Conservation (phyloP, 495 filamentous ascomycete genomes). For the Staphylotrichum tortipilum region DNA sequence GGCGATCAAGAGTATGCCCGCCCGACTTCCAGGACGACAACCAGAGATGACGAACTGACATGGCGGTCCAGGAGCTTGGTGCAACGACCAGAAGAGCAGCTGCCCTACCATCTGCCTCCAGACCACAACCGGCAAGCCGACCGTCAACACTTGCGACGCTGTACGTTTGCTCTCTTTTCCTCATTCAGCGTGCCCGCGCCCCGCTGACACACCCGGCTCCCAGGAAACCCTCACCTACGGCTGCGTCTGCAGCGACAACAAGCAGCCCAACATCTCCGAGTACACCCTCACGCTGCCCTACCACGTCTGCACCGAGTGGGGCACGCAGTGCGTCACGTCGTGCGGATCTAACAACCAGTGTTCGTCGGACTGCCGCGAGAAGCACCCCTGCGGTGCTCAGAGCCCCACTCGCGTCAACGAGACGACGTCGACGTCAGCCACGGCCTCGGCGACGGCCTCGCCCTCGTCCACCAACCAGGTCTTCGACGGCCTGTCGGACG, state of each 20-base stretch:
- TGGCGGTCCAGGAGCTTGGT: constrained; percentile 54
- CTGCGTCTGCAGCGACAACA: constrained; percentile 69
- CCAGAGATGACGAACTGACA: background rate
- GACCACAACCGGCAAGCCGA: constrained; percentile 40
- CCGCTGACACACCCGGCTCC: constrained; percentile 5
- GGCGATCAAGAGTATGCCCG: constrained; percentile 32
- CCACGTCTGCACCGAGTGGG: constrained; percentile 67
- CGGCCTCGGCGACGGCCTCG: constrained; percentile 33
- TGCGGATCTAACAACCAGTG: constrained; percentile 56
- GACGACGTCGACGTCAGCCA: constrained; percentile 45
- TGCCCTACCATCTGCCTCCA: constrained; percentile 79
- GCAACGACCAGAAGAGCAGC: constrained; percentile 51
- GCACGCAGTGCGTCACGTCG: constrained; percentile 56
- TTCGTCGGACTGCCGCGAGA: constrained; percentile 51
- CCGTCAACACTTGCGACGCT: constrained; percentile 58
- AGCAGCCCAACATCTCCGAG: constrained; percentile 65
- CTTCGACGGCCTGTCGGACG: constrained; percentile 40
- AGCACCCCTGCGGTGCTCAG: constrained; percentile 76
- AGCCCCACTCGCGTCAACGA: constrained; percentile 54
- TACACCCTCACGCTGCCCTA: constrained; percentile 83
- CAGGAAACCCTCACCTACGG: constrained; percentile 59
- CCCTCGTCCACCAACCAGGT: constrained; percentile 29
- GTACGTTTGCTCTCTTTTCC: constrained; percentile 41
- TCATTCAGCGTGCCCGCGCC: background rate
- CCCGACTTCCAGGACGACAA: background rate